phyloP scores from a whole-genome alignment of 768 basidiomycete genomes.

The Tephrocybe sp. region DNA sequence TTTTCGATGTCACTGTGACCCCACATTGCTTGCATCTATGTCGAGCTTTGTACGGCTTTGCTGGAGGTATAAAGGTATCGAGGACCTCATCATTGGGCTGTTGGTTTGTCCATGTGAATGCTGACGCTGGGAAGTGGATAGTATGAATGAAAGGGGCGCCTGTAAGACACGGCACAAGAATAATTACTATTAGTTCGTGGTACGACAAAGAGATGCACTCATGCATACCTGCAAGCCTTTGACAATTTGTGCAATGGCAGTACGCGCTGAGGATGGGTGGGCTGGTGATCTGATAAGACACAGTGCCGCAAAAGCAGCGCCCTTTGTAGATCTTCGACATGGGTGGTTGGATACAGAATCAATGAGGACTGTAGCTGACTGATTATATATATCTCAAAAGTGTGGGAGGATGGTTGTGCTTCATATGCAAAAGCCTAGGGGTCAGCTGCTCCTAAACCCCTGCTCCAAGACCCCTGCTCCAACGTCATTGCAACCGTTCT shows the following conservation, averaged over 20 bases:
- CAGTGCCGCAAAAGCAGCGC: slow-evolving; percentile 56
- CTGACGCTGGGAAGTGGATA: slow-evolving; percentile 49
- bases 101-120: slow-evolving; percentile 56
- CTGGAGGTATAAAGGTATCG: slow-evolving; percentile 46
- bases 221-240: slow-evolving; percentile 59
- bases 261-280: slow-evolving; percentile 56
- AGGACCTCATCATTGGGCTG: slow-evolving; percentile 33
- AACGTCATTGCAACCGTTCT: slow-evolving; percentile 25
- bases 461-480: neutral
- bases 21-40: slow-evolving; percentile 67
- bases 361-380: too few relatives aligned
- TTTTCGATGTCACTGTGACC: slow-evolving; percentile 49
- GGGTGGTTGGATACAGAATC: too few relatives aligned
- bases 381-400: too few relatives aligned
- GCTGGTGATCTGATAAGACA: slow-evolving; percentile 47
- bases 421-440: too few relatives aligned
- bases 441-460: too few relatives aligned
- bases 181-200: too few relatives aligned
- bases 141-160: slow-evolving; percentile 65
- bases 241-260: slow-evolving; percentile 72
- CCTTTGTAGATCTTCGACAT: slow-evolving; percentile 37
- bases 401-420: too few relatives aligned
- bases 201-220: too few relatives aligned
- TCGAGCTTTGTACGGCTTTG: slow-evolving; percentile 60
- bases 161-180: slow-evolving; percentile 18